Evolutionary conservation across 1,139 yeast genomes (phyloP), one percentile per base, ranked within the genome.

Genomic region (Magnusiomyces tetraspermus): DNA sequence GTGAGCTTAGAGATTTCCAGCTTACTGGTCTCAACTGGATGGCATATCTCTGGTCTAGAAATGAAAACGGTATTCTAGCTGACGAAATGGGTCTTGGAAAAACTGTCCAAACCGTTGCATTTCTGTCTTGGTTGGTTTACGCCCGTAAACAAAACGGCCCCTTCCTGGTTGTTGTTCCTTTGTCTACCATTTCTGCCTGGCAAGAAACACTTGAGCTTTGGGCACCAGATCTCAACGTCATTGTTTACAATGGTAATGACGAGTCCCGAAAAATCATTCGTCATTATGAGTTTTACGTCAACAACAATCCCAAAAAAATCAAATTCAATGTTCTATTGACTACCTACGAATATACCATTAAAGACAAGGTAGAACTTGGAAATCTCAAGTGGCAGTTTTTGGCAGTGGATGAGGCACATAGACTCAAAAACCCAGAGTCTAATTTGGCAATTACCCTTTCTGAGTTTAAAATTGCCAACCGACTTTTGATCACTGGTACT

Each of bases 61-160:
- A 92, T 68, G 97, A 92, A 70, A 94, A 92, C 68, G 99, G 99
- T 53, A 94, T 94, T 52, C 73, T 94, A 48, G 98, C 99, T 4
- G 99, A 94, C 73, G 99, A 94, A 58, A 94, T 94, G 99, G 99
- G 99, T 54, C 76, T 94, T 53, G 99, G 99, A 61, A 92, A 92
- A 68, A 92, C 99, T 6, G 97, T 92, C 26, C 99, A 92, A 71
- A 92, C 98, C 0, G 96, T 94, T 15, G 79, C 96, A 1, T 94
- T 94, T 64, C 74, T 94, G 58, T 85, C 96, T 49, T 92, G 97
- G 97, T 76, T 94, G 51, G 82, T 92, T 31, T 92, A 85, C 67
- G 94, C 97, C 5, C 79, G 98, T 67, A 79, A 96, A 67, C 97
- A 90, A 65, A 86, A 90, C 68, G 98, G 98, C 8, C 98, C 99